A percentile compares a stretch with the other conserved stretches of the same genome.
phyloP scores from a whole-genome alignment of 148 eudicot species.

The Drosera capensis region DNA sequence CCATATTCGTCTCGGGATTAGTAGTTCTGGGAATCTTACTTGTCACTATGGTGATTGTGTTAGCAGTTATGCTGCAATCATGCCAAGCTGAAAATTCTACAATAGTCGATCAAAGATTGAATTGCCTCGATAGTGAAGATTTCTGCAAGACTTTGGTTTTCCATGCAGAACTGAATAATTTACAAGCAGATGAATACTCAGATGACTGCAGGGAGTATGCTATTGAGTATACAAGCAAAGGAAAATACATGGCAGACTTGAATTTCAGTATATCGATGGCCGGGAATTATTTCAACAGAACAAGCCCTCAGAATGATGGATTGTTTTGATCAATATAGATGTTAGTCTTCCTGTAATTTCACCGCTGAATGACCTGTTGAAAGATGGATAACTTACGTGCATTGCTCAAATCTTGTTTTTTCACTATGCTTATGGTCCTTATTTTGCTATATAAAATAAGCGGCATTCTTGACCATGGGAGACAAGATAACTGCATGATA shows the following conservation, averaged over 20 bases:
- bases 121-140: slow-evolving; percentile 4
- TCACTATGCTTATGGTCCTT: not conserved
- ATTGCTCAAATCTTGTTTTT: not conserved
- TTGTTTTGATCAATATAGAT: slow-evolving; percentile 26
- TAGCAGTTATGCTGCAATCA: slow-evolving; percentile 25
- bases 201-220: slow-evolving; percentile 14
- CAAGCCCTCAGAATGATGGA: slow-evolving; percentile 8
- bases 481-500: too few relatives aligned
- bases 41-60: slow-evolving; percentile 16
- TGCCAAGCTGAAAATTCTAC: slow-evolving; percentile 16
- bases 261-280: slow-evolving; percentile 9
- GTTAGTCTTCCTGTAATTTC: slow-evolving; percentile 10
- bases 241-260: slow-evolving; percentile 19
- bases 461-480: too few relatives aligned
- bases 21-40: slow-evolving; percentile 19
- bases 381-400: slow-evolving; percentile 7
- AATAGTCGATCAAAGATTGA: slow-evolving; percentile 13
- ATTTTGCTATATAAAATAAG: not conserved
- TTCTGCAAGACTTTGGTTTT: slow-evolving; percentile 17
- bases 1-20: slow-evolving; percentile 20
- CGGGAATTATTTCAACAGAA: slow-evolving; percentile 13
- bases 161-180: slow-evolving; percentile 23
- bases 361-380: slow-evolving; percentile 1
- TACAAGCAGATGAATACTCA: slow-evolving; percentile 14
- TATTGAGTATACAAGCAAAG: slow-evolving; percentile 16